Conservation (phyloP, 495 filamentous ascomycete genomes). For the Apiosordaria backusii region DNA sequence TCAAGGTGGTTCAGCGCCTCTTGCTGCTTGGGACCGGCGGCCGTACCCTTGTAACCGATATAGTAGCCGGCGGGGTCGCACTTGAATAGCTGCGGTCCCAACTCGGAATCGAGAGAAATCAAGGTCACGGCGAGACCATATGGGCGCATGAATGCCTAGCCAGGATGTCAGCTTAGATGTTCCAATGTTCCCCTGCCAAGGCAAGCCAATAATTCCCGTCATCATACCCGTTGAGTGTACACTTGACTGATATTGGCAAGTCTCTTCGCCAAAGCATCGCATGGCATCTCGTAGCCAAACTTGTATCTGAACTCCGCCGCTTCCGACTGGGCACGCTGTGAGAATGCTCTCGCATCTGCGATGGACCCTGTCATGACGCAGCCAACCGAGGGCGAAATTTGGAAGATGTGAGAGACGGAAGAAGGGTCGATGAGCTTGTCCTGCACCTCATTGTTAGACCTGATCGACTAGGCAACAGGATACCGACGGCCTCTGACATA, state of each 20-base stretch:
- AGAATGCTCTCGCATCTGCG: conserved; percentile 89
- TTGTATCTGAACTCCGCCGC: conserved; percentile 98
- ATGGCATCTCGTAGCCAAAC: conserved; percentile 99
- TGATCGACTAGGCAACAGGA: conserved; percentile 10
- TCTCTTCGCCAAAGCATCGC: conserved; percentile 91
- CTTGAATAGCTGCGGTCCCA: conserved; percentile 95
- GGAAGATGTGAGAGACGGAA: conserved; percentile 96
- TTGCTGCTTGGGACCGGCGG: conserved; percentile 94
- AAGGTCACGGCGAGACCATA: conserved; percentile 92
- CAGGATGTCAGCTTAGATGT: conserved; percentile 18
- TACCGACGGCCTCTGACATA: conserved; percentile 48
- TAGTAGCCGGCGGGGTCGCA: conserved; percentile 98
- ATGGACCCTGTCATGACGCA: conserved; percentile 99
- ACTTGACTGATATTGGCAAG: conserved; percentile 99
- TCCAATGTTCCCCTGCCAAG: not conserved
- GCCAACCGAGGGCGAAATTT: conserved; percentile 90
- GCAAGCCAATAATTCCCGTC: not conserved
- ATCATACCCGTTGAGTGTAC: conserved; percentile 88
- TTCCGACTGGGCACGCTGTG: conserved; percentile 87
- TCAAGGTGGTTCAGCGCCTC: conserved; percentile 96
- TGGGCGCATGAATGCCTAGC: conserved; percentile 94
- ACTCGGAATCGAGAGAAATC: conserved; percentile 88
- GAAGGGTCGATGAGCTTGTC: conserved; percentile 98
- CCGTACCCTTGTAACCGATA: conserved; percentile 95
- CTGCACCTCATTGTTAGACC: conserved; percentile 48